Percentiles rank a stretch among this genome's conserved stretches.
These are phyloP conservation scores for Polytrichum formosum DNA, from an alignment of 225 moss, liverwort and hornwort genomes.

Conservation along the genomic window DNA sequence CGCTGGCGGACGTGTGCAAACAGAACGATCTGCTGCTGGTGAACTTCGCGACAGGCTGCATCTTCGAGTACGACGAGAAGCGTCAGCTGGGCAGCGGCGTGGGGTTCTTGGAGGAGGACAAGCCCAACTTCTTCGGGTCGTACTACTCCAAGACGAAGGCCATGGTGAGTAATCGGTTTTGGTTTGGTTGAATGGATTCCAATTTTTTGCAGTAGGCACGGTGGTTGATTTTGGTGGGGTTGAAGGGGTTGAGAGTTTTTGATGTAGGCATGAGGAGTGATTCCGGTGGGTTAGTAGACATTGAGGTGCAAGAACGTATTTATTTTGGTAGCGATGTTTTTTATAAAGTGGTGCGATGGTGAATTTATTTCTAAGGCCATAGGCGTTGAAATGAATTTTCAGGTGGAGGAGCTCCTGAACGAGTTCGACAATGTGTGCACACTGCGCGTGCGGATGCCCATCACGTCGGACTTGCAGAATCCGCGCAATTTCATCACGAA, in stretches of 20 bases:
- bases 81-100: conserved; percentile 39
- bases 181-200: too few relatives aligned
- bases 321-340: too few relatives aligned
- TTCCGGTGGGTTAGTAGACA: too few relatives aligned
- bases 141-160: conserved; percentile 56
- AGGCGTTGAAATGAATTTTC: neutral
- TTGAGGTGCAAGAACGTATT: too few relatives aligned
- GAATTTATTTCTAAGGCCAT: too few relatives aligned
- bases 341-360: too few relatives aligned
- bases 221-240: too few relatives aligned
- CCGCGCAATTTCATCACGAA: conserved; percentile 58
- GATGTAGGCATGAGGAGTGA: too few relatives aligned
- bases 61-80: conserved; percentile 53
- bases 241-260: too few relatives aligned
- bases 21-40: conserved; percentile 32
- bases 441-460: conserved; percentile 48
- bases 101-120: conserved; percentile 58
- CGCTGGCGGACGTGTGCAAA: conserved; percentile 51
- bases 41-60: conserved; percentile 54
- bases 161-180: conserved; percentile 16
- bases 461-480: conserved; percentile 42
- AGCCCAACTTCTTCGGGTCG: conserved; percentile 45
- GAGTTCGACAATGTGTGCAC: conserved; percentile 58
- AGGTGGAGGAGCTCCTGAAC: conserved; percentile 50
- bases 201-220: too few relatives aligned